A percentile compares a stretch with the other conserved stretches of the same genome.
These are phyloP conservation scores for Ganoderma multipileum DNA, from an alignment of 1,284 basidiomycete genomes.

Conservation along the genomic window DNA sequence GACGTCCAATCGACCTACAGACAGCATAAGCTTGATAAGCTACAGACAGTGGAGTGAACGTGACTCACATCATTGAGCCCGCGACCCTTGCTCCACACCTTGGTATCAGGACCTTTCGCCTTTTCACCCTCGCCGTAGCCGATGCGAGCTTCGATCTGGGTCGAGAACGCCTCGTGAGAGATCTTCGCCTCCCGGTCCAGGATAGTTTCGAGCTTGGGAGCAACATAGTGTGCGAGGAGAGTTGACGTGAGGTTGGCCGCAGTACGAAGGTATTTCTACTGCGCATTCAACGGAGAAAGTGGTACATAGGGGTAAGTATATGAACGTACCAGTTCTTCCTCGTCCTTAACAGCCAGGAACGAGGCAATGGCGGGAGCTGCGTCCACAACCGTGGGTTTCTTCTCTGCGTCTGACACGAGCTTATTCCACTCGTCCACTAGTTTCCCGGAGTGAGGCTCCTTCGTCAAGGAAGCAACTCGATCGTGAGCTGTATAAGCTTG, in stretches of 20 bases:
- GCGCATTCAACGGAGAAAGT: background rate
- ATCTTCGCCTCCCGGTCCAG: conserved; percentile 93
- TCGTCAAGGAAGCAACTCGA: conserved; percentile 74
- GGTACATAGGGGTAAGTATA: background rate
- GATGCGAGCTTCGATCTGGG: conserved; percentile 86
- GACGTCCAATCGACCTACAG: conserved; percentile 84
- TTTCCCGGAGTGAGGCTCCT: conserved; percentile 84
- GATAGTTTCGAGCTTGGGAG: conserved; percentile 88
- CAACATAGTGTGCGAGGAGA: conserved; percentile 86
- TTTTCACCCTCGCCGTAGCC: conserved; percentile 82
- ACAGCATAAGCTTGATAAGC: background rate
- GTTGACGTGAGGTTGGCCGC: conserved; percentile 88
- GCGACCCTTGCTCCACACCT: conserved; percentile 85
- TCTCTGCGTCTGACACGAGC: conserved; percentile 54
- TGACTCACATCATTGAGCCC: conserved; percentile 72
- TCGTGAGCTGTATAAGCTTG: conserved; percentile 60
- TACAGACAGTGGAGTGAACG: background rate
- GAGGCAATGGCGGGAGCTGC: conserved; percentile 80
- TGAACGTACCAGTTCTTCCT: conserved; percentile 82
- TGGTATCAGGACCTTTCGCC: conserved; percentile 86
- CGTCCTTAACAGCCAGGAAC: conserved; percentile 88
- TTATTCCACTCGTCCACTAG: conserved; percentile 83
- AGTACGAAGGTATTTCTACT: conserved; percentile 76
- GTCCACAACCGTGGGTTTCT: conserved; percentile 80
- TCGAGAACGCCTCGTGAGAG: conserved; percentile 86